These are phyloP conservation scores for Trichoderma koningiopsis DNA, from an alignment of 2,329 filamentous ascomycete species.

Conservation along the genomic window DNA sequence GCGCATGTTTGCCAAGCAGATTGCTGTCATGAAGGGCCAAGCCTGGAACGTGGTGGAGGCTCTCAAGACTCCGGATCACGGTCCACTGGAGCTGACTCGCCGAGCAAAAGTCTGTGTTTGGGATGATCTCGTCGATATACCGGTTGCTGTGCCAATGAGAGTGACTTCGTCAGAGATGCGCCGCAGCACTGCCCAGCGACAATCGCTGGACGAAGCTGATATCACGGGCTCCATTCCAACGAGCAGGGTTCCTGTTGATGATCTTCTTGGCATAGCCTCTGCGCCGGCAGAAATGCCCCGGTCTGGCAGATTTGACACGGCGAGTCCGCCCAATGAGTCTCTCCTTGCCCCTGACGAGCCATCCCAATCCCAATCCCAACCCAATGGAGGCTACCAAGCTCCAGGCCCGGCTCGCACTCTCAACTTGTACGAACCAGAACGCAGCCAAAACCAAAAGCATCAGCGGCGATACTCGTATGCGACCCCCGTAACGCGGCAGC, in stretches of 20 bases:
- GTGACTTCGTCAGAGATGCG: slow-evolving; percentile 82
- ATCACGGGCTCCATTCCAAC: slow-evolving; percentile 57
- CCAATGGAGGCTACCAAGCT: slow-evolving; percentile 43
- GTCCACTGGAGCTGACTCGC: slow-evolving; percentile 88
- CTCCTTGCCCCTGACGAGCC: slow-evolving; percentile 44
- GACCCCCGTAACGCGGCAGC: slow-evolving; percentile 50
- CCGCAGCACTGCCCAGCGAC: slow-evolving; percentile 57
- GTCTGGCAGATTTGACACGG: slow-evolving; percentile 73
- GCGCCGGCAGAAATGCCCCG: slow-evolving; percentile 69
- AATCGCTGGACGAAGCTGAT: slow-evolving; percentile 78
- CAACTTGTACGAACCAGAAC: slow-evolving; percentile 49
- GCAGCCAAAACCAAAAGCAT: slow-evolving; percentile 43
- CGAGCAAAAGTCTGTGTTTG: slow-evolving; percentile 92
- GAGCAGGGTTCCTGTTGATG: slow-evolving; percentile 47
- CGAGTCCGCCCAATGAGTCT: slow-evolving; percentile 47
- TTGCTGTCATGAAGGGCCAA: slow-evolving; percentile 98
- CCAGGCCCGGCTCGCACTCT: slow-evolving; percentile 44
- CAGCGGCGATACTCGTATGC: slow-evolving; percentile 59
- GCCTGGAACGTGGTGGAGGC: slow-evolving; percentile 99
- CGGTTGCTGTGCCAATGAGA: slow-evolving; percentile 88
- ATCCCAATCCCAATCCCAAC: slow-evolving; percentile 26
- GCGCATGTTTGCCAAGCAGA: slow-evolving; percentile 97
- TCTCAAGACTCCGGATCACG: slow-evolving; percentile 87
- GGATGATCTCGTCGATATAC: slow-evolving; percentile 96
- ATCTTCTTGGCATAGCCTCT: slow-evolving; percentile 69